Evolutionary conservation across 2,329 filamentous ascomycete species (phyloP), one percentile per base, ranked within the genome.

Genomic region (Colletotrichum simmondsii): DNA sequence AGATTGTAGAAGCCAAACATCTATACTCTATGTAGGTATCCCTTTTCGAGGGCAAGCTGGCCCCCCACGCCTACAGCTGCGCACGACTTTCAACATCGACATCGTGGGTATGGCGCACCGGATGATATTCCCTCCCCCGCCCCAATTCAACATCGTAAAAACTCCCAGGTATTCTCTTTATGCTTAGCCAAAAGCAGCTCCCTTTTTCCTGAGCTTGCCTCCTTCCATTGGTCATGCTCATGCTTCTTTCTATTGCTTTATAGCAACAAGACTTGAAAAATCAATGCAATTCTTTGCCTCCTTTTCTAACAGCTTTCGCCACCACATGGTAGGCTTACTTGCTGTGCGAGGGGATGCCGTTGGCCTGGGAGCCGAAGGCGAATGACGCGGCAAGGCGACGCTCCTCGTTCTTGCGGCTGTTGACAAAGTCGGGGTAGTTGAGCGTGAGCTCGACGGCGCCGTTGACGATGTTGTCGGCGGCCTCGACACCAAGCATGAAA

Each of bases 401-500:
- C 87, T 93, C 91, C 24, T 81, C 85, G 88, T 95, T 95, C 82
- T 88, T 85, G 79, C 93, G 91, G 69, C 84, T 84, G 86, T 98
- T 98, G 88, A 98, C 95, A 81, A 98, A 97, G 86, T 98, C 95
- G 73, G 95, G 95, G 88, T 98, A 97, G 90, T 98, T 98, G 81
- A 98, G 91, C 37, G 95, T 98, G 80, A 98, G 87, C 89, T 98
- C 95, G 58, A 95, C 93, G 49, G 94, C 92, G 77, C 95, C 95
- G 83, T 93, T 95, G 84, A 95, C 91, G 80, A 98, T 94, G 86
- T 94, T 91, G 86, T 98, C 95, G 52, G 92, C 95, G 61, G 95
- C 95, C 86, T 98, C 95, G 24, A 98, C 95, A 81, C 95, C 95
- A 75, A 98, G 88, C 95, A 98, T 98, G 85, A 98, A 98, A 30